These are phyloP conservation scores for Pseudopyricularia cyperi DNA, from an alignment of 2,329 filamentous ascomycete genomes.

Conservation along the genomic window DNA sequence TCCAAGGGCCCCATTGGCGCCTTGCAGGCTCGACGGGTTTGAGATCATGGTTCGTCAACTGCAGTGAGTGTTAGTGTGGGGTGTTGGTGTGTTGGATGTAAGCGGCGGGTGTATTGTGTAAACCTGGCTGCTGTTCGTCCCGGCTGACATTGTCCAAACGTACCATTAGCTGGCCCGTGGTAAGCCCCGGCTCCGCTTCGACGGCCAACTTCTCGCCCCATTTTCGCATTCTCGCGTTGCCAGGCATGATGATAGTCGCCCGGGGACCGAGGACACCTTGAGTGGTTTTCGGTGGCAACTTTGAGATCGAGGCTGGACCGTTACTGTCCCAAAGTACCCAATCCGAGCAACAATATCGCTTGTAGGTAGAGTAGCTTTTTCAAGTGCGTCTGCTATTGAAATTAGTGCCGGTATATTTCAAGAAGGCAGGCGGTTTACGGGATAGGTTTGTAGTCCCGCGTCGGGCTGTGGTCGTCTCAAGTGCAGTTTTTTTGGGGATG, in stretches of 20 bases:
- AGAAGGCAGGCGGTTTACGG: background rate
- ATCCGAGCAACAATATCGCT: background rate
- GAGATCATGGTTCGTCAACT: slow-evolving; percentile 72
- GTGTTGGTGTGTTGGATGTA: background rate
- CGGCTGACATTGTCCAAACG: slow-evolving; percentile 5
- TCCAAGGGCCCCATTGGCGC: slow-evolving; percentile 75
- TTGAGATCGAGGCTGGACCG: background rate
- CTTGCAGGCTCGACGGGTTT: slow-evolving; percentile 68
- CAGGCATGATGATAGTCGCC: background rate
- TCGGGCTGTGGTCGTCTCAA: too few relatives aligned
- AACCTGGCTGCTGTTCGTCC: background rate
- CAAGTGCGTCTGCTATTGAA: background rate
- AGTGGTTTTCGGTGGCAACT: background rate
- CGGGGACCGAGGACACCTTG: background rate
- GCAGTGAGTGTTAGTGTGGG: slow-evolving; percentile 1
- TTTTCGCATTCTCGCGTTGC: slow-evolving; percentile 21
- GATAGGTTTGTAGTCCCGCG: background rate
- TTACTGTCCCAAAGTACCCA: background rate
- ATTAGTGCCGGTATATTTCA: background rate
- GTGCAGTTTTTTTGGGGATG: too few relatives aligned
- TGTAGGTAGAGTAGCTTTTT: background rate
- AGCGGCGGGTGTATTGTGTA: background rate
- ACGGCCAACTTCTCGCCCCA: slow-evolving; percentile 54
- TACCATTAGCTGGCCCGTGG: slow-evolving; percentile 67
- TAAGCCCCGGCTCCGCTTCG: slow-evolving; percentile 62